Percentiles rank a stretch among this genome's conserved stretches.
phyloP scores from a whole-genome alignment of 1,284 basidiomycete genomes.

The Sanguinoderma infundibulare region DNA sequence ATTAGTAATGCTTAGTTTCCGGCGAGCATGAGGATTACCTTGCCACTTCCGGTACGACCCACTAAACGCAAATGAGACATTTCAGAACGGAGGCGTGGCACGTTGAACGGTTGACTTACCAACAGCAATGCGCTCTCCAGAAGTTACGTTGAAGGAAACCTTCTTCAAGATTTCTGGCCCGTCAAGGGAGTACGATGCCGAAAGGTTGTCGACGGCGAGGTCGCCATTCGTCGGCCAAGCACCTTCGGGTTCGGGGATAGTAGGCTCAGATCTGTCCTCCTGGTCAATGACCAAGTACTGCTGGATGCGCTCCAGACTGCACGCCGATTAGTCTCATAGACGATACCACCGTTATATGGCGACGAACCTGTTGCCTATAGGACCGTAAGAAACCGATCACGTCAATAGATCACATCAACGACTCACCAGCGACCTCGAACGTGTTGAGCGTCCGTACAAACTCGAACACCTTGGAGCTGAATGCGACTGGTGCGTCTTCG shows the following conservation, averaged over 20 bases:
- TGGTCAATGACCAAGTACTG: conserved; percentile 76
- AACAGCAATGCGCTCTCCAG: conserved; percentile 56
- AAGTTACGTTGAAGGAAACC: conserved; percentile 48
- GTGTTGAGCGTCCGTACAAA: conserved; percentile 59
- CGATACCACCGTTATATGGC: not conserved
- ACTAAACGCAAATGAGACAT: conserved; percentile 44
- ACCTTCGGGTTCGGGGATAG: conserved; percentile 43
- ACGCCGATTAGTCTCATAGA: not conserved
- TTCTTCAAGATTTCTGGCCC: conserved; percentile 50
- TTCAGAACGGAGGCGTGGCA: conserved; percentile 26
- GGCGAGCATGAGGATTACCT: conserved; percentile 42
- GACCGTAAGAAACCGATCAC: too few relatives aligned
- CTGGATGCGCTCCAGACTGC: conserved; percentile 75
- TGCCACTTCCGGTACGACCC: conserved; percentile 78
- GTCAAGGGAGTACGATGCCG: conserved; percentile 57
- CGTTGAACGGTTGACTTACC: conserved; percentile 25
- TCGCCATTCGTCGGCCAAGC: conserved; percentile 75
- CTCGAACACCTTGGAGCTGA: conserved; percentile 58
- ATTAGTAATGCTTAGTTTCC: too few relatives aligned
- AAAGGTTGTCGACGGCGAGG: conserved; percentile 62
- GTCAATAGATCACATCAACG: too few relatives aligned
- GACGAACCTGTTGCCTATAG: conserved; percentile 51
- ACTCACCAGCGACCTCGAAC: conserved; percentile 58
- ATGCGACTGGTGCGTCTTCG: conserved; percentile 42
- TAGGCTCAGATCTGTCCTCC: conserved; percentile 48